Evolutionary conservation across 495 filamentous ascomycete genomes (phyloP), one percentile per base, ranked within the genome.

Genomic region (Penicillium salamii): DNA sequence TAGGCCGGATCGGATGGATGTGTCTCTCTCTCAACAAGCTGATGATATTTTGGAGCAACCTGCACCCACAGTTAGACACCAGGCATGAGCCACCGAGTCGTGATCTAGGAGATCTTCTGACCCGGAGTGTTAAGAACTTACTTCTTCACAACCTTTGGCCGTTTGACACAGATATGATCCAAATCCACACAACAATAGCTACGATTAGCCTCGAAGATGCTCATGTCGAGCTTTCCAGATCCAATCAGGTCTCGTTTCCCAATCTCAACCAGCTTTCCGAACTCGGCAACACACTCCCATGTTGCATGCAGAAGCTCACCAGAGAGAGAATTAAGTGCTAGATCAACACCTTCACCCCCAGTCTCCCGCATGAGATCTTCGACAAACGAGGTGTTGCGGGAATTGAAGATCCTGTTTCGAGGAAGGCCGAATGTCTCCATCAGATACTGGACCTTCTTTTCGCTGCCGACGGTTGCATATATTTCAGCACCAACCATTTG

Each of bases 1-100:
- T 52, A 0, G 62, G 61, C 4, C 39, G 13, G 40, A 78, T 71
- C 0, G 73, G 67, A 23, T 55, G 56, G 14, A 78, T 54, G 7
- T 73, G 61, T 6, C 66, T 55, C 0, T 21, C 50, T 0, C 29
- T 17, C 3, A 49, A 14, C 12, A 55, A 33, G 3, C n/a, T 19
- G 7, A 50, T 48, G 5, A 50, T 23, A 7, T 48, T 13, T 0
- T 19, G 35, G 11, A 55, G n/a, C 2, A 61, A 32, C 3, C 41
- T 55, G 3, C 20, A 36, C 14, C 8, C 8, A 46, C 29, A 31
- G 3, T 49, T 32, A 49, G 46, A 18, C n/a, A n/a, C n/a, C n/a
- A n/a, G n/a, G n/a, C n/a, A n/a, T n/a, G n/a, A n/a, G n/a, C n/a
- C n/a, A n/a, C n/a, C n/a, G n/a, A n/a, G n/a, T n/a, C n/a, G n/a